Evolutionary conservation across 2,329 filamentous ascomycete species (phyloP).

Genomic region (Fusarium udum): DNA sequence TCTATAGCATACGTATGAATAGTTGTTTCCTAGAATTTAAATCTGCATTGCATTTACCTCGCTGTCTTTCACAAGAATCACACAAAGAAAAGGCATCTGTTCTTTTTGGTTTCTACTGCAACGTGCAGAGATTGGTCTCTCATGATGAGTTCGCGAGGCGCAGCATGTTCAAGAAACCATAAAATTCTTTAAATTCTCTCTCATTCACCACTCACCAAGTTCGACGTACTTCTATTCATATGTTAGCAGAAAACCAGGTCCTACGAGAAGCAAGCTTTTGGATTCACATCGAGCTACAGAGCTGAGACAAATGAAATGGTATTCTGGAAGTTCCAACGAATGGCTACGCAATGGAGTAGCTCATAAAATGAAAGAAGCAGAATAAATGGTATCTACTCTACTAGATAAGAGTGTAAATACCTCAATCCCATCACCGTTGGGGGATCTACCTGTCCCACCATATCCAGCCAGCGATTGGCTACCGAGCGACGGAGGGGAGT

Average conservation of each 20-base stretch:
- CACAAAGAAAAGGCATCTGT: too few species aligned
- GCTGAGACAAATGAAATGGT: not conserved
- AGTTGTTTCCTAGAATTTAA: not conserved
- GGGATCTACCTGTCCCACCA: not conserved
- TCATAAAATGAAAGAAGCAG: not conserved
- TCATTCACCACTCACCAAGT: too few species aligned
- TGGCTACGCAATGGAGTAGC: not conserved
- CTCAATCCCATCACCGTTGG: not conserved
- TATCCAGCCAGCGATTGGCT: not conserved
- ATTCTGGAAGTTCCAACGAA: not conserved
- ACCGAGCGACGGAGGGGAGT: not conserved
- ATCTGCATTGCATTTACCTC: not conserved
- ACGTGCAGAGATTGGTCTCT: rapidly evolving
- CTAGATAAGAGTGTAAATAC: not conserved
- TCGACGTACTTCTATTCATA: too few species aligned
- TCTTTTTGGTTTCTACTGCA: too few species aligned
- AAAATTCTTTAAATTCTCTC: too few species aligned
- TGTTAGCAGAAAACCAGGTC: too few species aligned
- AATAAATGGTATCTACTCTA: too few species aligned
- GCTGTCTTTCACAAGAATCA: too few species aligned
- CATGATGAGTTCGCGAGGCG: rapidly evolving
- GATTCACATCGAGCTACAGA: not conserved
- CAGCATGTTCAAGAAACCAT: not conserved
- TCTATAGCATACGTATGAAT: not conserved
- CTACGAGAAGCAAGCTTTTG: too few species aligned